Evolutionary conservation across 2,329 filamentous ascomycete species (phyloP), one percentile per base, ranked within the genome.

Genomic region (Trichoderma simmonsii): DNA sequence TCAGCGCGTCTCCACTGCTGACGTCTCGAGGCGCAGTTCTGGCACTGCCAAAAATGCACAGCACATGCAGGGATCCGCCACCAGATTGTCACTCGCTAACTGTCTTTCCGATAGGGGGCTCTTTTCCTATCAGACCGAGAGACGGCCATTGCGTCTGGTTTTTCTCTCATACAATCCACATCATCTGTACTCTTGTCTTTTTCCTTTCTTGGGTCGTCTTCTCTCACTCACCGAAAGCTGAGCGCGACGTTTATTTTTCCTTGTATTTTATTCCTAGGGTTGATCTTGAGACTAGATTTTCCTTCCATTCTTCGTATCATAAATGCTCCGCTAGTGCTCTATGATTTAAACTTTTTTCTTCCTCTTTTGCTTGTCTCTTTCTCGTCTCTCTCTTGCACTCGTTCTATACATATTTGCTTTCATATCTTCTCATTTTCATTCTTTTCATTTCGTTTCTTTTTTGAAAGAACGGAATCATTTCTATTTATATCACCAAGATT

Each of bases 11-110:
- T 73, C 71, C 76, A 77, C 75, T 77, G 76, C 76, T 77, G 76
- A 77, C 76, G 76, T 77, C 72, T 76, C 75, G 76, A 76, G 76
- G 76, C 76, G 74, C 76, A 77, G 76, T 72, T n/a, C 39, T 51
- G 21, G 36, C 56, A 61, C 48, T 70, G 62, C 71, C 64, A 62
- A 66, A 66, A 51, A 62, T 48, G 32, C 39, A 34, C 57, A 34
- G 32, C 34, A 36, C 34, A 36, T 36, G 34, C 64, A 67, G 64
- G 64, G 64, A 67, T 67, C 32, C 60, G 51, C 64, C 48, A 36
- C 56, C 15, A 32, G 32, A 54, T 60, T 60, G 57, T 34, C 56
- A 32, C 18, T 21, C 48, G 48, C 48, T 54, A 54, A 11, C 57
- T 4, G n/a, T 34, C 18, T 34, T 60, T 60, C 30, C 57, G 57